phyloP scores from a whole-genome alignment of 2,329 filamentous ascomycete species.

The Pestalotiopsis sp. region DNA sequence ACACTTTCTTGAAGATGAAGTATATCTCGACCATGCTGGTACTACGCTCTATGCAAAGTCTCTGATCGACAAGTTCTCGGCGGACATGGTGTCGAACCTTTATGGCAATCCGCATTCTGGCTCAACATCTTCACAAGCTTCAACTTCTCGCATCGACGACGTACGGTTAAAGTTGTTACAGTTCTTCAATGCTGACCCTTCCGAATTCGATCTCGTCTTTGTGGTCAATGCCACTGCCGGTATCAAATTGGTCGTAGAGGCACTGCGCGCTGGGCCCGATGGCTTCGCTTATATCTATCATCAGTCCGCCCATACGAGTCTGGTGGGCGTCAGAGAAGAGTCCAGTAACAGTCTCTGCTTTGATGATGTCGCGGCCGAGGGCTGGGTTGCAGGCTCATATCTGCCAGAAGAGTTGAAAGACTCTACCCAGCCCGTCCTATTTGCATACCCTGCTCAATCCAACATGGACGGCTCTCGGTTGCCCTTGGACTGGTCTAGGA shows the following conservation, averaged over 20 bases:
- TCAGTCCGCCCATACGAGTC: constrained; percentile 80
- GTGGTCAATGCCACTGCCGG: constrained; percentile 64
- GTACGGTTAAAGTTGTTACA: constrained; percentile 70
- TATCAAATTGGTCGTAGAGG: constrained; percentile 71
- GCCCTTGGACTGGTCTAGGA: constrained; percentile 69
- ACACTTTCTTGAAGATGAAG: constrained; percentile 55
- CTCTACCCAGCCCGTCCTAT: constrained; percentile 43
- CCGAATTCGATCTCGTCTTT: constrained; percentile 79
- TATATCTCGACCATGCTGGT: constrained; percentile 95
- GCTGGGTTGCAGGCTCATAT: constrained; percentile 59
- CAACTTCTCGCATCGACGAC: constrained; percentile 76
- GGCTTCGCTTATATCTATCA: constrained; percentile 88
- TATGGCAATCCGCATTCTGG: constrained; percentile 93
- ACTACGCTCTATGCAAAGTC: constrained; percentile 83
- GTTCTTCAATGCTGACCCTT: constrained; percentile 82
- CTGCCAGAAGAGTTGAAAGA: constrained; percentile 31
- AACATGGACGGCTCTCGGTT: constrained; percentile 86
- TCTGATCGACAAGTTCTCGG: constrained; percentile 76
- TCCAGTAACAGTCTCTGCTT: constrained; percentile 70
- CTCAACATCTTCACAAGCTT: constrained; percentile 78
- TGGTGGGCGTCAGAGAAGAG: constrained; percentile 79
- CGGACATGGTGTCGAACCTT: constrained; percentile 77
- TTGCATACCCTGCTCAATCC: constrained; percentile 89
- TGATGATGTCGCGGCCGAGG: constrained; percentile 62
- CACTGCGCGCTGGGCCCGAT: constrained; percentile 66